phyloP scores from a whole-genome alignment of 2,329 filamentous ascomycete species.

The Huntiella savannae region DNA sequence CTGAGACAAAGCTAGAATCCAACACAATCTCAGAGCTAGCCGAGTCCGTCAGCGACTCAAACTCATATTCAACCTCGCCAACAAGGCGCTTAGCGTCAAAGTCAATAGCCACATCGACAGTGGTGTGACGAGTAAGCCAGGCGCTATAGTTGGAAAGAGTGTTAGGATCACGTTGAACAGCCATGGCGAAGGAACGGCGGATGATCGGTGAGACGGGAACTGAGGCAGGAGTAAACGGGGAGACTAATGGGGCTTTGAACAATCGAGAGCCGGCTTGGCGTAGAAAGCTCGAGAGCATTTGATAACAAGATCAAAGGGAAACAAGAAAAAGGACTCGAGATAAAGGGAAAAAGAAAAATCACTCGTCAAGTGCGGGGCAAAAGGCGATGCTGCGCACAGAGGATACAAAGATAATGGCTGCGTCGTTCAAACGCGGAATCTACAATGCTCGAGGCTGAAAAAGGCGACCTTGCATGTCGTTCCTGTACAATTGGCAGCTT shows the following conservation, averaged over 20 bases:
- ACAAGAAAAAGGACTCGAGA: not conserved
- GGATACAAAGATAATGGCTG: too few relatives aligned
- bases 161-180: conserved; percentile 53
- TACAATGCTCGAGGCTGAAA: too few relatives aligned
- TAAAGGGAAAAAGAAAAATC: not conserved
- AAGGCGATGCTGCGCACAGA: too few relatives aligned
- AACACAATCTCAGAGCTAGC: conserved; percentile 55
- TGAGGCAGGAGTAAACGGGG: not conserved
- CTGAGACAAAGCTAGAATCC: conserved; percentile 68
- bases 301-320: not conserved
- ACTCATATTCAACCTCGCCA: conserved; percentile 56
- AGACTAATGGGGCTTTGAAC: conserved; percentile 1
- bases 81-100: conserved; percentile 62
- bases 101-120: conserved; percentile 62
- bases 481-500: conserved; percentile 19
- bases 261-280: conserved; percentile 9
- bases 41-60: conserved; percentile 59
- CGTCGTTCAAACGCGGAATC: too few relatives aligned
- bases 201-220: not conserved
- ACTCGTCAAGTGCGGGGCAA: too few relatives aligned
- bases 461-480: too few relatives aligned
- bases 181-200: conserved; percentile 7
- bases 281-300: conserved; percentile 10
- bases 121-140: conserved; percentile 70
- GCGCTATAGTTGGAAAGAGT: conserved; percentile 83